Base-by-base conservation (phyloP, 345 rosid species). In the Dovyalis caffra region DNA sequence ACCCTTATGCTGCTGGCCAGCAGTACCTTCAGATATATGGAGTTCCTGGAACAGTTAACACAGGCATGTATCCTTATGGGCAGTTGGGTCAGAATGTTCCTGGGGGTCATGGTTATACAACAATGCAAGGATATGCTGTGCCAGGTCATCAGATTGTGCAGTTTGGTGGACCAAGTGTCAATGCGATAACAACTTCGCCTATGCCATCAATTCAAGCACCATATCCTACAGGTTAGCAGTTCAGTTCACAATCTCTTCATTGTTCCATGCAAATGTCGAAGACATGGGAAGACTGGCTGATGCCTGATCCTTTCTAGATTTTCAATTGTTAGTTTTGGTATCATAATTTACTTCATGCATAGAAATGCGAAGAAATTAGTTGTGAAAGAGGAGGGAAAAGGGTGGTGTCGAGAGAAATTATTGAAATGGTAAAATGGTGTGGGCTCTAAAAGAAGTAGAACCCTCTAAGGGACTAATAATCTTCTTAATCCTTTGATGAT, bases 11-110 rank as follows among this genome's bases (percentile, higher is more conserved):
- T 73, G 35, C 80, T 64, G 90, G 85, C 28, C 98, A 92, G 79
- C 99, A 89, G 72, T 91, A 90, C 88, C 87, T 92, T 87, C 97
- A 86, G 76, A 76, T 87, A 49, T 93, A 91, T 76, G 99, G 97
- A 82, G 85, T 87, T 35, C 97, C 92, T 23, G 94, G 92, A 71
- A 68, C 90, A 45, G 85, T 85, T 47, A 87, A 80, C 58, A 23
- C 98, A 57, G 83, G 92, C 11, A 47, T 89, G 47, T 89, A 90
- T 83, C 94, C 90, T 47, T 88, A 85, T 53, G 95, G 91, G 34
- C 98, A 91, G 78, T 2, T 89, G 78, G 86, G 88, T 76, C 99
- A 88, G 73, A 83, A 79, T 40, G 74, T 91, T 76, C 86, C 96
- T 23, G 82, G 92, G 40, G 85, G 89, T 69, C 94, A 90, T 38